Evolutionary conservation across 805 yeast species (phyloP).

Genomic region (Metschnikowia santaceciliae): DNA sequence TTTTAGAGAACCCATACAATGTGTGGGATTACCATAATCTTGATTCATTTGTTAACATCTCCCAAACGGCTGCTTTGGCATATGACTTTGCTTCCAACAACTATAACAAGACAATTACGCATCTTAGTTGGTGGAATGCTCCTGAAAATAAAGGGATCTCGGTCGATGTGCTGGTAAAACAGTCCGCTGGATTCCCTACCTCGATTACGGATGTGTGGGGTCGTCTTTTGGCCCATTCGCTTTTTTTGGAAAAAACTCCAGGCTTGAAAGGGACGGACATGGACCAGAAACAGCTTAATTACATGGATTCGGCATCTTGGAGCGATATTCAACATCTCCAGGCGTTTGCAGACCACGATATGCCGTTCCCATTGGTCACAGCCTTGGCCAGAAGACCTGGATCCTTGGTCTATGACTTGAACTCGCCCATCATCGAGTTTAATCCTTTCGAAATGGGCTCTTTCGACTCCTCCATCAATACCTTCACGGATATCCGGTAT

Average conservation of each 20-base stretch:
- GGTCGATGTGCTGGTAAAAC: conserved; percentile 46
- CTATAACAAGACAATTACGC: conserved; percentile 25
- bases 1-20: conserved; percentile 28
- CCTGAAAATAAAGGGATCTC: conserved; percentile 43
- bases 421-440: conserved; percentile 39
- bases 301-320: conserved; percentile 27
- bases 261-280: neutral
- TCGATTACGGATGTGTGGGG: conserved; percentile 80
- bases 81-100: conserved; percentile 21
- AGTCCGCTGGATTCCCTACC: conserved; percentile 61
- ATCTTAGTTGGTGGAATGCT: conserved; percentile 27
- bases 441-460: conserved; percentile 43
- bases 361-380: conserved; percentile 39
- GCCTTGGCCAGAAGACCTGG: conserved; percentile 36
- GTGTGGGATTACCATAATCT: conserved; percentile 34
- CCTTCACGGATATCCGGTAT: conserved; percentile 36
- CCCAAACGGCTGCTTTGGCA: conserved; percentile 11
- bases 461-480: conserved; percentile 35
- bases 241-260: conserved; percentile 31
- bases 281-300: conserved; percentile 18
- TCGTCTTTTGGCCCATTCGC: conserved; percentile 66
- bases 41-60: conserved; percentile 26
- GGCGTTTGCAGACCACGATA: conserved; percentile 31
- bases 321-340: conserved; percentile 28
- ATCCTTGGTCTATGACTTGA: conserved; percentile 26